Conservation (phyloP, 768 basidiomycete species). For the Xerocomellus chrysenteron region DNA sequence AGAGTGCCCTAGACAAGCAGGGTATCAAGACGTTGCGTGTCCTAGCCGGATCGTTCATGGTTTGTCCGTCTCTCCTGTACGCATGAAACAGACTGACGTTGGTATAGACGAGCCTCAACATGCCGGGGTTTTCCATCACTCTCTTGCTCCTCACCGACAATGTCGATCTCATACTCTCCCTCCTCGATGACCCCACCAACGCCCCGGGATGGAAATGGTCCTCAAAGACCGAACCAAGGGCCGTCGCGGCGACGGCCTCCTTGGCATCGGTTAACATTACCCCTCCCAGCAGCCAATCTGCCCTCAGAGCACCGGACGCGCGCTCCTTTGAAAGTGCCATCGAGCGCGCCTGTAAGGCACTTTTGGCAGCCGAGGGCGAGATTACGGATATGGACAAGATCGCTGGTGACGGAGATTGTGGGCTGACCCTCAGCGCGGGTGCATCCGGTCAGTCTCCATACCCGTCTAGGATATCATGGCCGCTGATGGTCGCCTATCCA, state of each 20-base stretch:
- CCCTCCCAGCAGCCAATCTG: constrained; percentile 1
- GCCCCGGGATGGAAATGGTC: constrained; percentile 89
- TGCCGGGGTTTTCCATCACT: constrained; percentile 90
- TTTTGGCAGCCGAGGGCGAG: constrained; percentile 80
- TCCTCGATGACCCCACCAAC: constrained; percentile 66
- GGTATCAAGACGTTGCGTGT: constrained; percentile 61
- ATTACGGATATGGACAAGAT: constrained; percentile 91
- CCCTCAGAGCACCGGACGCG: constrained; percentile 43
- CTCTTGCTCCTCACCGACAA: constrained; percentile 59
- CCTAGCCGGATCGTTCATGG: constrained; percentile 86
- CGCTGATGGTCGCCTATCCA: background rate
- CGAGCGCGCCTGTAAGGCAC: constrained; percentile 56
- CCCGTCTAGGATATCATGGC: background rate
- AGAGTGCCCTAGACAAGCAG: constrained; percentile 51
- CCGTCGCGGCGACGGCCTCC: constrained; percentile 13
- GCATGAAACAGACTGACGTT: background rate
- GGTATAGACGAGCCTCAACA: constrained; percentile 79
- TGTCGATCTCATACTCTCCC: constrained; percentile 51
- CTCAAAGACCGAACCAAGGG: constrained; percentile 42
- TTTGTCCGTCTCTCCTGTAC: constrained; percentile 26
- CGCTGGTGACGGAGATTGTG: constrained; percentile 87
- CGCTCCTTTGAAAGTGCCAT: constrained; percentile 55
- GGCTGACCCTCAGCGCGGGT: constrained; percentile 69
- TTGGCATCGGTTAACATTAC: constrained; percentile 11
- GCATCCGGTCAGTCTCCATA: constrained; percentile 53